Evolutionary conservation across 108 stramenopile species (phyloP), one percentile per base, ranked within the genome.

Genomic region (Cylindrotheca fusiformis): DNA sequence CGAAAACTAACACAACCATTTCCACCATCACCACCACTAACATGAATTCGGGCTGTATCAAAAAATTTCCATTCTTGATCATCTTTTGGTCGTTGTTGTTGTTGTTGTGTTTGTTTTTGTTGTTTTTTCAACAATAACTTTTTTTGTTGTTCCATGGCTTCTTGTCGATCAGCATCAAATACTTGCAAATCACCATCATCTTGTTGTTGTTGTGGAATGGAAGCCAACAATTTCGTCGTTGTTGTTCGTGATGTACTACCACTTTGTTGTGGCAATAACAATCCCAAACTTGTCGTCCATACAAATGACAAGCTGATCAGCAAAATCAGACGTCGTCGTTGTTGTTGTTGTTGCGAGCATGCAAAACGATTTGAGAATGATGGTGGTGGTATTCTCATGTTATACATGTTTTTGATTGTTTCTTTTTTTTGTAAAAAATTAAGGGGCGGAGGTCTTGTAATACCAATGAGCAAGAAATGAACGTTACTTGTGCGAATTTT

Each of bases 1-100:
- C 94, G 85, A 66, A 97, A 95, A 32, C 93, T 76, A 32, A 98
- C 91, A 69, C 96, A 97, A 26, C 97, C 97, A 57, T 95, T 93
- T 0, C 97, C 97, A 19, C 97, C 97, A 58, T 79, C 71, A 46
- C 97, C 97, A 24, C 89, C 96, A 32, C 80, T 71, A 23, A 96
- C 97, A 68, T 96, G 88, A 22, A 91, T 48, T 0, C 86, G 84
- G 6, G 90, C 90, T 32, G 94, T 91, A 60, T 95, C 94, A 74
- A 95, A 95, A 75, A 95, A 95, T 79, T 91, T 85, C 88, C 90
- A 94, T 80, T 94, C 93, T 36, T 79, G 81, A 55, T 86, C 88
- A 58, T 86, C 74, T 58, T 59, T 62, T 0, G 41, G 47, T 25
- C 51, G 33, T 52, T 51, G 25, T 24, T 62, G 25, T 69, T 60